Base-by-base conservation (phyloP, 2,329 filamentous ascomycete genomes). In the Cadophora luteo-olivacea region DNA sequence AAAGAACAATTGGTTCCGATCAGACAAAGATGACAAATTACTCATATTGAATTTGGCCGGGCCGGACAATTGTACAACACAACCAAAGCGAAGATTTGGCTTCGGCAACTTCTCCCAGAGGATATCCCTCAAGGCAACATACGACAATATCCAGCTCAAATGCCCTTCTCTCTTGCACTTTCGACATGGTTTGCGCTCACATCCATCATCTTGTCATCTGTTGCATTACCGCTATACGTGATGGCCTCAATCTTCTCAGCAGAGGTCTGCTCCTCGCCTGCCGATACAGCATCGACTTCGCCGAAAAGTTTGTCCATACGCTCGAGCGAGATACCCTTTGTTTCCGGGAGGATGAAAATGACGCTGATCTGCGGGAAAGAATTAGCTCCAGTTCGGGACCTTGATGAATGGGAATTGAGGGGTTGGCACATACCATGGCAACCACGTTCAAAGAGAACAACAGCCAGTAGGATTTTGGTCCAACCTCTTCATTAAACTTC, bases 261-360 rank as follows among this genome's bases (percentile, higher is more conserved):
- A 6, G 68, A 70, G 3, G 71, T 71, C n/a, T 80, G 75, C 24
- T 74, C 69, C 66, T 81, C 74, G 16, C 74, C 74, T 29, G 73
- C 75, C 8, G 67, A 68, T 8, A 74, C 73, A 32, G 75, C 74
- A 52, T 75, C 72, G 1, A 70, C 64, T 57, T 72, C 75, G 33
- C 74, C 83, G 83, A 87, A 87, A 3, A 87, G 79, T 2, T 79
- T 78, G 69, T 87, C 85, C 80, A 87, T 85, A 41, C 84, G 83
- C 73, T 88, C 86, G 3, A 87, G 80, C 2, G 83, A 83, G 19
- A 84, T 80, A 52, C 83, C 83, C 74, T 86, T 87, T 2, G 86
- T 88, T 74, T 87, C 85, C 0, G 86, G 86, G 0, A 87, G 77
- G 58, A 81, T 82, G 72, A 84, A 82, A 70, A 80, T 85, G 3